phyloP scores from a whole-genome alignment of 768 basidiomycete genomes.

The Rhizopogon sp. region DNA sequence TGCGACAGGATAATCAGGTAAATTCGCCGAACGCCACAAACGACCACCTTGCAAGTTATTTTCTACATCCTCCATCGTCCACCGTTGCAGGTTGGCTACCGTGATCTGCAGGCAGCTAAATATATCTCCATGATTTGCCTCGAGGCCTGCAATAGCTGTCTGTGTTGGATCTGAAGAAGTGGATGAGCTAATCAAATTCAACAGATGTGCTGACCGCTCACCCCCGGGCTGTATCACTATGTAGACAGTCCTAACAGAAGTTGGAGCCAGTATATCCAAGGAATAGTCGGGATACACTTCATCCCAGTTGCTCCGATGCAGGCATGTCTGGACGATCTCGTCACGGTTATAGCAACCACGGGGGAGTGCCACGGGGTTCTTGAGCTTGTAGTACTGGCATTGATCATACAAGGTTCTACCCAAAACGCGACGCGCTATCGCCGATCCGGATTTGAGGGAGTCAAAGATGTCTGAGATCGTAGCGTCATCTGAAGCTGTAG shows the following conservation, averaged over 20 bases:
- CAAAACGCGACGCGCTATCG: no score
- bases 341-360: not conserved
- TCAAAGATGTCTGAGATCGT: no score
- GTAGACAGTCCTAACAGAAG: not conserved
- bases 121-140: not conserved
- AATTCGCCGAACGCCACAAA: no score
- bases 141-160: not conserved
- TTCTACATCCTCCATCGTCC: no score
- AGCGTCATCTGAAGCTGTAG: no score
- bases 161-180: not conserved
- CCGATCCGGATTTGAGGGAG: no score
- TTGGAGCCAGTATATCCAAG: not conserved
- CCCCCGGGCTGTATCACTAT: not conserved
- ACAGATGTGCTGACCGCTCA: not conserved
- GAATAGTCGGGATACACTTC: not conserved
- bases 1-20: no score
- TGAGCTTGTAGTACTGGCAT: no score
- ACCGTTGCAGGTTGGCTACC: no score
- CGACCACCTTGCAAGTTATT: no score
- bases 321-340: not conserved
- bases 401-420: no score
- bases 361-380: no score
- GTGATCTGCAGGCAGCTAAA: not conserved
- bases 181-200: not conserved
- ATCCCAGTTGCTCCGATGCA: not conserved